Evolutionary conservation across 305 asterid genomes (phyloP).

Genomic region (Fraxinus albicans): DNA sequence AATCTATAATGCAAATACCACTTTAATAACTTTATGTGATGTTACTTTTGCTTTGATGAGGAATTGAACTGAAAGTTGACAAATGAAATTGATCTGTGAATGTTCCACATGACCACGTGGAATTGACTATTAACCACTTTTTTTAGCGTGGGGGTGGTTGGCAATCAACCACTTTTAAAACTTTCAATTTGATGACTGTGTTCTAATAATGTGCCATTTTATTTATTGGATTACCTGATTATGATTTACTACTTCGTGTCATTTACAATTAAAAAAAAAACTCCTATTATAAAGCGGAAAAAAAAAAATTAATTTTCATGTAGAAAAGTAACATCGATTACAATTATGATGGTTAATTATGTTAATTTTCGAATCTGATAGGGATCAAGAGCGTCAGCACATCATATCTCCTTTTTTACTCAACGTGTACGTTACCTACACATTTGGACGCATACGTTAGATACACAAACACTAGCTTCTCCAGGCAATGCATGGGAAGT

Average conservation of each 20-base stretch:
- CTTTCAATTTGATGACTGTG: background rate
- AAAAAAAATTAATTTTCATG: no score
- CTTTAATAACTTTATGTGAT: background rate
- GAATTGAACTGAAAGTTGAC: background rate
- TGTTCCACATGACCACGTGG: background rate
- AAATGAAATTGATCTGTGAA: background rate
- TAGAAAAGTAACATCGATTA: no score
- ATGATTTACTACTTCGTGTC: no score
- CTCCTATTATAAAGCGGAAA: no score
- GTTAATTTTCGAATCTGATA: background rate
- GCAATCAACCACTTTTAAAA: background rate
- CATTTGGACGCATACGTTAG: no score
- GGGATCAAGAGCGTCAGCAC: background rate
- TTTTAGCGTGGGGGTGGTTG: background rate
- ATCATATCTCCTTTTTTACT: no score
- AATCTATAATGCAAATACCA: background rate
- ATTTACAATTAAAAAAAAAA: no score
- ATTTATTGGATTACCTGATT: no score
- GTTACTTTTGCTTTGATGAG: background rate
- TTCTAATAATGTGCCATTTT: background rate
- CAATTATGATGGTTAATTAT: no score
- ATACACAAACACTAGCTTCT: background rate
- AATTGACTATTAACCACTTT: background rate
- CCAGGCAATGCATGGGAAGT: background rate
- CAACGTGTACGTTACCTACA: no score